Evolutionary conservation across 2,329 filamentous ascomycete genomes (phyloP).

Genomic region (Aureobasidium sp.): DNA sequence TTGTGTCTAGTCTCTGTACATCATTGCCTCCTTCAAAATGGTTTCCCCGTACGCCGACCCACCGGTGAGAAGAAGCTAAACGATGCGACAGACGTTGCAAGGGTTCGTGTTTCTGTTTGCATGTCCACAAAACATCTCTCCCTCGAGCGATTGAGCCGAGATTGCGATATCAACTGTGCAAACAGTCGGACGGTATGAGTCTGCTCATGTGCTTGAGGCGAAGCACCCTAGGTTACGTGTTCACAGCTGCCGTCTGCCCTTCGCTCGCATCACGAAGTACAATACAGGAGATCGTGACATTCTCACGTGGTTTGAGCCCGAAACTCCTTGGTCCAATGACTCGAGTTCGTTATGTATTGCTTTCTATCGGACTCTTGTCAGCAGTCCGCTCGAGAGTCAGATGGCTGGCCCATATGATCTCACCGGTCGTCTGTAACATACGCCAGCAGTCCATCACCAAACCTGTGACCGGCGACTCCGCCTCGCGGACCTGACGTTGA

Average conservation of each 20-base stretch:
- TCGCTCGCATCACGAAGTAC: background rate
- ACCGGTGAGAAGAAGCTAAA: background rate
- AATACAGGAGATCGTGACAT: background rate
- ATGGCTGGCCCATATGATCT: background rate
- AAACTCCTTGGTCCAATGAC: background rate
- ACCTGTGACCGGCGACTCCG: slow-evolving; percentile 1
- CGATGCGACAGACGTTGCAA: slow-evolving; percentile 6
- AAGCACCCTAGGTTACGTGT: background rate
- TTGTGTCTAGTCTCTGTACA: background rate
- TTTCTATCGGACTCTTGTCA: background rate
- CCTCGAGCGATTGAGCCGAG: slow-evolving; percentile 4
- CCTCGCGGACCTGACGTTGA: background rate
- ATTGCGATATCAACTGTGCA: slow-evolving; percentile 12
- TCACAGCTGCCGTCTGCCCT: background rate
- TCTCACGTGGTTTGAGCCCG: background rate
- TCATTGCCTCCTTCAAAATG: background rate
- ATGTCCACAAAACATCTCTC: slow-evolving; percentile 5
- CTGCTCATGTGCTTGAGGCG: slow-evolving; percentile 7
- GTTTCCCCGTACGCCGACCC: background rate
- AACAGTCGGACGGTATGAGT: slow-evolving; percentile 1
- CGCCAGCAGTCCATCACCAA: background rate
- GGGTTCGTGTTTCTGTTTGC: slow-evolving; percentile 6
- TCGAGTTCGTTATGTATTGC: background rate
- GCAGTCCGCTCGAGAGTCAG: background rate
- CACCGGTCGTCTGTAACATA: background rate